Base-by-base conservation (phyloP, 1,139 yeast species). In the Pneumocystis oryctolagi region DNA sequence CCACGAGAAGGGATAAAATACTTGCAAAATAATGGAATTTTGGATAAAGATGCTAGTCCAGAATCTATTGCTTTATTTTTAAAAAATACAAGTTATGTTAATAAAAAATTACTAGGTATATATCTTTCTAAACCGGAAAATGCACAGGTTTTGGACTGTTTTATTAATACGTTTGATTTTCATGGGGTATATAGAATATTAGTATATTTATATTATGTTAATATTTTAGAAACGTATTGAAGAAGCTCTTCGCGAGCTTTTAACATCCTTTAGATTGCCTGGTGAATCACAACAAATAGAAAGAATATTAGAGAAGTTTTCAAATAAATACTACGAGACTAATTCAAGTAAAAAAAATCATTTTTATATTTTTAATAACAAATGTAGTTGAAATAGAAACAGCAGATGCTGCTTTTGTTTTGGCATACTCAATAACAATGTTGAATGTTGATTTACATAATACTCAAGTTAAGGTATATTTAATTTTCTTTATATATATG, bases 231-330 rank as follows among this genome's bases (percentile, higher is more conserved):
- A 87, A 68, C 80, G 98, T 69, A 89, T 94, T 1, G 98, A 94
- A 73, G 97, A 92, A 73, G 97, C 97, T 0, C 77, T 94, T 64
- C 80, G 99, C 69, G 80, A 88, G 62, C 74, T 94, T 66, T 78
- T 94, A 68, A 86, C 88, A 63, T 81, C 87, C 18, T 92, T 94
- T 71, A 82, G 99, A 73, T 79, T 94, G 63, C 98, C 98, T 0
- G 99, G 99, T 62, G 99, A 94, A 74, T 85, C 97, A 0, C 97
- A 89, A 71, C 96, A 89, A 72, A 92, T 94, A 72, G 97, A 90
- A 73, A 81, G 96, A 70, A 82, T 92, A 25, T 87, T 94, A 58
- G 97, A 90, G 70, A 79, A 82, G 28, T 92, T 94, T 74, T 90
- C 96, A 4, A 84, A 83, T 60, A 82, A 86, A 67, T 94, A 89